Percentiles rank a stretch among this genome's conserved stretches.
phyloP scores from a whole-genome alignment of 371 early-diverging fungal species.

The Parasitella parasitica region DNA sequence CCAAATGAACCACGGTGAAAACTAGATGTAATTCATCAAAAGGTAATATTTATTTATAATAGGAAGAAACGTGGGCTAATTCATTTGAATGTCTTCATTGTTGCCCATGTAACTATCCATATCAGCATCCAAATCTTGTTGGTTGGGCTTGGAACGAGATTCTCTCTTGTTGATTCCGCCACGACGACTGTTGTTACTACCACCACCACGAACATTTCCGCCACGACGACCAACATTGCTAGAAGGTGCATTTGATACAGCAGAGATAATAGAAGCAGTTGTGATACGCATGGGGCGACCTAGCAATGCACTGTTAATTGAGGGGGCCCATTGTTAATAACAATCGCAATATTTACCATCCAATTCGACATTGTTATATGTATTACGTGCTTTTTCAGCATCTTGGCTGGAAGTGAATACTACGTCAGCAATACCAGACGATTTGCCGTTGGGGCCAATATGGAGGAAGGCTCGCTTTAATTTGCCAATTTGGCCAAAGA shows the following conservation, averaged over 20 bases:
- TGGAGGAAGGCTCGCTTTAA: constrained; percentile 54
- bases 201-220: constrained; percentile 15
- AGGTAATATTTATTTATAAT: background rate
- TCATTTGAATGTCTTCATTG: constrained; percentile 15
- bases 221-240: constrained; percentile 4
- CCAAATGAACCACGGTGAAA: background rate
- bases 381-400: constrained; percentile 54
- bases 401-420: constrained; percentile 49
- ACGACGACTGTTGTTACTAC: constrained; percentile 7
- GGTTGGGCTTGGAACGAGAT: constrained; percentile 35
- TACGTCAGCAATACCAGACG: constrained; percentile 66
- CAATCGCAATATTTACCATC: constrained; percentile 49
- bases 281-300: constrained; percentile 55
- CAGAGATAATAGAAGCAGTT: constrained; percentile 20
- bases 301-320: background rate
- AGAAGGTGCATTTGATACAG: constrained; percentile 10
- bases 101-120: constrained; percentile 52
- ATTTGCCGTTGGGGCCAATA: constrained; percentile 57
- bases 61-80: background rate
- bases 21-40: background rate
- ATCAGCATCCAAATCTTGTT: constrained; percentile 51
- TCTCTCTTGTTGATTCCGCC: constrained; percentile 20
- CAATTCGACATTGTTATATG: constrained; percentile 59
- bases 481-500: constrained; percentile 55
- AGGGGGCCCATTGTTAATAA: background rate